Conservation (phyloP, 495 filamentous ascomycete genomes). For the Penicillium maclennaniae region DNA sequence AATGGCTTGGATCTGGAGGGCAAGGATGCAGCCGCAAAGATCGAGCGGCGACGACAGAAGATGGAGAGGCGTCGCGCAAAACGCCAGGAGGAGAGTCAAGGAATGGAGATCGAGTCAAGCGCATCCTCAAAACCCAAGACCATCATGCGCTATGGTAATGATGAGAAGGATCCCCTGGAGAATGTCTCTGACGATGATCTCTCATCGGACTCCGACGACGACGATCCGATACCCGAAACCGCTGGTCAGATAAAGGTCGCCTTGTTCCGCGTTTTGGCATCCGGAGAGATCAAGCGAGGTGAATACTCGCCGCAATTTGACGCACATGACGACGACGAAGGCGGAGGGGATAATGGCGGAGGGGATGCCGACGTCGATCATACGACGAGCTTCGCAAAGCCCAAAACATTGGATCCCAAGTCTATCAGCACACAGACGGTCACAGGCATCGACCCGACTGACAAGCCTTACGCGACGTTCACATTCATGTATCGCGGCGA, state of each 20-base stretch:
- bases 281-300: slow-evolving; percentile 92
- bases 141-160: slow-evolving; percentile 73
- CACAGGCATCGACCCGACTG: slow-evolving; percentile 93
- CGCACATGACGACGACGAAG: slow-evolving; percentile 85
- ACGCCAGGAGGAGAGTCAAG: slow-evolving; percentile 50
- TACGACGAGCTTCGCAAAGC: slow-evolving; percentile 97
- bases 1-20: slow-evolving; percentile 91
- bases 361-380: slow-evolving; percentile 79
- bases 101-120: slow-evolving; percentile 49
- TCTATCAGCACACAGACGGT: slow-evolving; percentile 97
- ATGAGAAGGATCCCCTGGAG: slow-evolving; percentile 68
- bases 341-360: slow-evolving; percentile 38
- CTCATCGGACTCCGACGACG: slow-evolving; percentile 69
- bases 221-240: slow-evolving; percentile 89
- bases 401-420: slow-evolving; percentile 94
- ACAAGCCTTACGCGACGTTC: slow-evolving; percentile 93
- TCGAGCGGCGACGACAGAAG: slow-evolving; percentile 80
- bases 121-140: slow-evolving; percentile 44
- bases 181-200: slow-evolving; percentile 65
- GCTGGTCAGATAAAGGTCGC: slow-evolving; percentile 98
- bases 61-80: slow-evolving; percentile 80
- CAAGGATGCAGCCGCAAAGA: slow-evolving; percentile 79
- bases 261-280: slow-evolving; percentile 90
- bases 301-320: slow-evolving; percentile 98
- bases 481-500: slow-evolving; percentile 98